Base-by-base conservation (phyloP, 2,329 filamentous ascomycete species). In the Colletotrichum salicis region DNA sequence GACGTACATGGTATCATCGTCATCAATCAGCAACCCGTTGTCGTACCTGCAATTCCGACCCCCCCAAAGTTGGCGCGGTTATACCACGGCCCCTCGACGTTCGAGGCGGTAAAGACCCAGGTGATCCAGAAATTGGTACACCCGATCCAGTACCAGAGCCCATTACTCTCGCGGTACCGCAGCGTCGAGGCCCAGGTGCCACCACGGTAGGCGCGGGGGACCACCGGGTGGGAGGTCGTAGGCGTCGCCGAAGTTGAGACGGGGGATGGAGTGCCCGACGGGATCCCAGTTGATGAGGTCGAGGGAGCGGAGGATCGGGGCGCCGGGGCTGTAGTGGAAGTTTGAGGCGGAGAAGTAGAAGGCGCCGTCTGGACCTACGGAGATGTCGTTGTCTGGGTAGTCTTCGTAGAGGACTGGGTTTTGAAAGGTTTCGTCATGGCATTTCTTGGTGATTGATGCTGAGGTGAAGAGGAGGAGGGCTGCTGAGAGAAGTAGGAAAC, bases 1-100 rank as follows among this genome's bases (percentile, higher is more conserved):
- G 0, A 91, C 84, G 63, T 90, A 91, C 82, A 90, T 87, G 1
- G 84, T 87, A 68, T 90, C 88, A 37, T 90, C 84, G 29, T 89
- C 86, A 61, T 90, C 88, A 41, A 91, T 84, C n/a, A 90, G 77
- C 0, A 91, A 77, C 0, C 89, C 88, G 22, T 81, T 84, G 76
- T 91, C 89, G 74, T 91, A 91, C 75, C 88, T 89, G 77, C 88
- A 91, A 1, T 76, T 82, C 0, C 78, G 80, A 27, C 70, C 6
- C 78, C 6, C 78, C 78, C 19, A 84, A 78, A 10, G 76, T 81
- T 1, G 78, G 80, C 48, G 75, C 73, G 57, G 82, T 79, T 12
- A 72, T 81, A 56, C 86, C 86, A 88, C 0, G 84, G 84, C 0
- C 84, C 85, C 1, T 79, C 79, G 5, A 80, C 80, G 11, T 78